Base-by-base conservation (phyloP, 1,284 basidiomycete species). In the Cyathus pygmaeus region DNA sequence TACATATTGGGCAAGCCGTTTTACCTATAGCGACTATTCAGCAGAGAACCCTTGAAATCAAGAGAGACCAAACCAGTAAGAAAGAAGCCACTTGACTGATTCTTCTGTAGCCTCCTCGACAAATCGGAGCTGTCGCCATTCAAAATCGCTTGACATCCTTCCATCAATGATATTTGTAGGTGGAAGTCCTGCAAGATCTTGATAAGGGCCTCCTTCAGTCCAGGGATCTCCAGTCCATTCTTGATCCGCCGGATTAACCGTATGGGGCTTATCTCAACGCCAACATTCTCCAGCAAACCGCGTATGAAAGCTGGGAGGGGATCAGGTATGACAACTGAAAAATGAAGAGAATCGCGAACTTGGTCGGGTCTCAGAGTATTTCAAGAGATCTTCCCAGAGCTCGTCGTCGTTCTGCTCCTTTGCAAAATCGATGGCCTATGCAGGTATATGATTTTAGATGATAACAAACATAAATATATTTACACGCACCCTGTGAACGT, bases 161-260 rank as follows among this genome's bases (percentile, higher is more conserved):
- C 94, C 51, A 98, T 81, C 4, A 98, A 78, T 1, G 94, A 95
- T 30, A 94, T 93, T 75, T 95, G 90, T 26, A 99, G 80, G 69
- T 98, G 95, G 73, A 97, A 98, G 70, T 98, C 96, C 63, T 96
- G 95, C 55, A 99, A 78, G 59, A 99, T 98, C 84, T 98, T 99
- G 81, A 99, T 96, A 30, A 99, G 80, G 0, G 96, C 95, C 56
- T 92, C 89, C 74, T 98, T 96, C 59, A 99, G 84, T 0, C 96
- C 97, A 0, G 95, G 95, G 44, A 99, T 99, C 77, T 98, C 94
- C 9, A 99, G 85, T 1, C 98, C 97, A 67, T 98, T 94, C 80
- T 93, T 93, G 80, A 99, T 99, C 15, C 96, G 87, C 7, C 95
- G 87, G 57, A 99, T 98, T 49, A 99, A 85, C 0, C 95, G 89